phyloP scores from a whole-genome alignment of 1,284 basidiomycete genomes.

The Fomitopsis palustris region DNA sequence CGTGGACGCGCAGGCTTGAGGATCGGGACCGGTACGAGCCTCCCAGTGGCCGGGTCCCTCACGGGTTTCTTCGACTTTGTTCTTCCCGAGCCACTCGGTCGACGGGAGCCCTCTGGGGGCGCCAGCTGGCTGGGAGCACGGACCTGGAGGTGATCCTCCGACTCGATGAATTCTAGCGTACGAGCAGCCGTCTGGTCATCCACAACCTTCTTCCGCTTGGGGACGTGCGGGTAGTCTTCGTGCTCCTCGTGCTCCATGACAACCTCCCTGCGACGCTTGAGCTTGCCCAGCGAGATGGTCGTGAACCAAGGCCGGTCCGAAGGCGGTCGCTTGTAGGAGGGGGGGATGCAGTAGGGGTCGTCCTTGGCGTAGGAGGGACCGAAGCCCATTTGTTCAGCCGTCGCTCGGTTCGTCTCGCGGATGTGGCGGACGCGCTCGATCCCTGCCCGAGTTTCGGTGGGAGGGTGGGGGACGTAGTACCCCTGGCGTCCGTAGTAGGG shows the following conservation, averaged over 20 bases:
- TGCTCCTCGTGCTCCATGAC: neutral
- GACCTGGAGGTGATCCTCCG: neutral
- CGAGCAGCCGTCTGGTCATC: neutral
- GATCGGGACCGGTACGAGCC: neutral
- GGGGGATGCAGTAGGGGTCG: neutral
- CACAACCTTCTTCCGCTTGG: conserved; percentile 3
- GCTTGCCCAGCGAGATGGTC: conserved; percentile 6
- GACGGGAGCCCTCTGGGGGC: neutral
- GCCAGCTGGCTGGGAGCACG: neutral
- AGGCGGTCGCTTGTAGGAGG: conserved; percentile 10
- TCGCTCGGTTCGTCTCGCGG: conserved; percentile 16
- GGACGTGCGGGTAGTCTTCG: neutral
- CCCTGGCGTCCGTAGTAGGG: conserved; percentile 20
- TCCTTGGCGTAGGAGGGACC: conserved; percentile 14
- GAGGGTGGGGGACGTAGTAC: conserved; percentile 23
- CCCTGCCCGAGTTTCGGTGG: conserved; percentile 15
- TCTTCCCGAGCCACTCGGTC: neutral
- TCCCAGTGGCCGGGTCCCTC: neutral
- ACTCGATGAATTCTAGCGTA: neutral
- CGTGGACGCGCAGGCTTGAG: neutral
- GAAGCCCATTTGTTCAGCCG: conserved; percentile 12
- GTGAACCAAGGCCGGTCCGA: neutral
- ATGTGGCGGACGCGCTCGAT: conserved; percentile 17
- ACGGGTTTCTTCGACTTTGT: neutral
- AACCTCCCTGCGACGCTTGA: conserved; percentile 12